Conservation (phyloP, 2,329 filamentous ascomycete species). For the Beauveria medogensis region DNA sequence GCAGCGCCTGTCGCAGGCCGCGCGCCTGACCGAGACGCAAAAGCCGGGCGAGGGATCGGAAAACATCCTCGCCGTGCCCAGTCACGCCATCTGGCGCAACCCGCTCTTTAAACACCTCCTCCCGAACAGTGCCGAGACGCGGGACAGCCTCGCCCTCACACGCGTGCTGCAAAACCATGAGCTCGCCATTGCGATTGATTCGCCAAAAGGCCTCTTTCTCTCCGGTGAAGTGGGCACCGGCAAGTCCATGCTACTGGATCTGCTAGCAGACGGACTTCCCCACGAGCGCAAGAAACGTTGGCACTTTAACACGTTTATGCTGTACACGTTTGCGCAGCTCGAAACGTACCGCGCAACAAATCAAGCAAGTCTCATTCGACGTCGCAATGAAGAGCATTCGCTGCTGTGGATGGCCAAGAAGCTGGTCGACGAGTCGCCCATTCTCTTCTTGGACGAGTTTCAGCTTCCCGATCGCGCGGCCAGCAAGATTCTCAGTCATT, state of each 20-base stretch:
- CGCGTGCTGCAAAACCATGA: conserved; percentile 63
- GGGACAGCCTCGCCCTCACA: conserved; percentile 57
- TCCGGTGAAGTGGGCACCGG: conserved; percentile 78
- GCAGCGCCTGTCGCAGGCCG: conserved; percentile 54
- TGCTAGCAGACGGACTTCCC: conserved; percentile 71
- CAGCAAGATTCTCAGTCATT: conserved; percentile 69
- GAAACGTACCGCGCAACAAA: conserved; percentile 49
- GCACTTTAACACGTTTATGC: conserved; percentile 85
- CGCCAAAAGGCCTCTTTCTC: conserved; percentile 65
- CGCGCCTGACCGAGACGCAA: conserved; percentile 32
- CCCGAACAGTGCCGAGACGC: conserved; percentile 39
- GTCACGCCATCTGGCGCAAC: conserved; percentile 50
- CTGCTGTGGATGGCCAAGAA: conserved; percentile 68
- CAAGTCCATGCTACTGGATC: conserved; percentile 77
- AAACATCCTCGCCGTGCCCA: conserved; percentile 36
- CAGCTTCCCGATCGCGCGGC: conserved; percentile 72
- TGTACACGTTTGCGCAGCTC: conserved; percentile 64
- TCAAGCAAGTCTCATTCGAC: conserved; percentile 16
- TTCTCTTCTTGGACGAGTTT: conserved; percentile 76
- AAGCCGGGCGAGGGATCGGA: conserved; percentile 22
- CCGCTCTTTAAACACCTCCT: conserved; percentile 54
- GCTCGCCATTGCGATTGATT: conserved; percentile 61
- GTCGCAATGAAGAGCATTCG: conserved; percentile 46
- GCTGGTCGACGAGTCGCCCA: conserved; percentile 64
- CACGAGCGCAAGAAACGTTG: conserved; percentile 65